Evolutionary conservation across 306 rosid genomes (phyloP).

Genomic region (Corylus avellana): DNA sequence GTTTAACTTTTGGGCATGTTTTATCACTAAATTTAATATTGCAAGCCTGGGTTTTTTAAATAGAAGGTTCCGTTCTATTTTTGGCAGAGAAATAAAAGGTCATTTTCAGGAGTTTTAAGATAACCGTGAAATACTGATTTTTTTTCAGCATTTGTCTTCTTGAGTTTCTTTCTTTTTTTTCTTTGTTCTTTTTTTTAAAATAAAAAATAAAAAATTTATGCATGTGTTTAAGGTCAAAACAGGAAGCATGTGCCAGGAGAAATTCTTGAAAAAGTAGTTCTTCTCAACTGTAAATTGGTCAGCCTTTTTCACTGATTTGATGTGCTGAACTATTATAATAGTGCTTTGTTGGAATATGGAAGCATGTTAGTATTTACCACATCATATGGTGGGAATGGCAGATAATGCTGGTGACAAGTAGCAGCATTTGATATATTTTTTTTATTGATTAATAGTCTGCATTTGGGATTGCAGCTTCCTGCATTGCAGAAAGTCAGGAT

Average conservation of each 20-base stretch:
- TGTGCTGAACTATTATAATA: not conserved
- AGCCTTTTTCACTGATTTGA: not conserved
- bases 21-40: not conserved
- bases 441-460: conserved; percentile 24
- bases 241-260: not conserved
- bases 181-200: not conserved
- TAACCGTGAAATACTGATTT: not conserved
- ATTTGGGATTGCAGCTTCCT: conserved; percentile 52
- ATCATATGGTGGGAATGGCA: conserved; percentile 15
- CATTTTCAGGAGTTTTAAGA: not conserved
- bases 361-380: not conserved
- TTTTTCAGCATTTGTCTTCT: not conserved
- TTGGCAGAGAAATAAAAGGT: not conserved
- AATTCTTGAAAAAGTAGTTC: not conserved
- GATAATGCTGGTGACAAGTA: conserved; percentile 3
- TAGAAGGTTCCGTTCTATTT: not conserved
- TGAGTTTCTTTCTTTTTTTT: no score
- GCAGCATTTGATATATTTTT: conserved; percentile 4
- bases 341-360: not conserved
- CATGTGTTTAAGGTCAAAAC: not conserved
- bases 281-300: not conserved
- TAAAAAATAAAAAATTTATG: not conserved
- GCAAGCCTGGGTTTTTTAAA: not conserved
- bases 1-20: not conserved
- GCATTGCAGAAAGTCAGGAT: conserved; percentile 61